Evolutionary conservation across 768 basidiomycete species (phyloP).

Genomic region (Naganishia kalamii): DNA sequence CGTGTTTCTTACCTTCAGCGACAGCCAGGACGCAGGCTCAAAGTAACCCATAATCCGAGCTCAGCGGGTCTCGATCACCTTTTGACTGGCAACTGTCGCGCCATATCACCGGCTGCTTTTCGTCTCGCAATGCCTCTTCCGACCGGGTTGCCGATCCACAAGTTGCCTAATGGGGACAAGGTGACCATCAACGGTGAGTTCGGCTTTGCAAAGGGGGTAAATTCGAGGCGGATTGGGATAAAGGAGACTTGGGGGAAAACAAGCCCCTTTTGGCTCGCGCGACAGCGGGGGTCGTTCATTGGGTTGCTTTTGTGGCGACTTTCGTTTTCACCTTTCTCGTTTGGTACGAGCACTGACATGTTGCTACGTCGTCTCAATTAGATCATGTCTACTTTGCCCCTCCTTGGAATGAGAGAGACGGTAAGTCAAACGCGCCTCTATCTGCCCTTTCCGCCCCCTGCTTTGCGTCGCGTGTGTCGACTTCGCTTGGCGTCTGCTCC

Average conservation of each 20-base stretch:
- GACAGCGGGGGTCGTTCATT: no score
- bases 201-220: background rate
- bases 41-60: background rate
- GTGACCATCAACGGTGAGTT: constrained; percentile 38
- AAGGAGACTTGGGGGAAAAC: no score
- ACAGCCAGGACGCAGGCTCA: background rate
- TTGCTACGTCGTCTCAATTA: constrained; percentile 41
- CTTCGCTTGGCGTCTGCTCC: background rate
- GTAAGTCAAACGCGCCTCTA: constrained; percentile 40
- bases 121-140: background rate
- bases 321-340: no score
- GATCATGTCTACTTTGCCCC: constrained; percentile 97
- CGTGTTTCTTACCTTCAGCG: background rate
- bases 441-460: background rate
- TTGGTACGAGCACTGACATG: no score
- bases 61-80: constrained; percentile 3
- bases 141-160: constrained; percentile 25
- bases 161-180: constrained; percentile 38
- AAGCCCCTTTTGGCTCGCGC: no score
- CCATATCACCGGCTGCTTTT: background rate
- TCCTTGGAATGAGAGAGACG: constrained; percentile 83
- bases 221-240: no score
- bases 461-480: constrained; percentile 6
- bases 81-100: background rate
- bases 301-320: no score